A percentile compares a stretch with the other conserved stretches of the same genome.
Evolutionary conservation across 2,329 filamentous ascomycete genomes (phyloP).

Genomic region (Fusarium robinianum): DNA sequence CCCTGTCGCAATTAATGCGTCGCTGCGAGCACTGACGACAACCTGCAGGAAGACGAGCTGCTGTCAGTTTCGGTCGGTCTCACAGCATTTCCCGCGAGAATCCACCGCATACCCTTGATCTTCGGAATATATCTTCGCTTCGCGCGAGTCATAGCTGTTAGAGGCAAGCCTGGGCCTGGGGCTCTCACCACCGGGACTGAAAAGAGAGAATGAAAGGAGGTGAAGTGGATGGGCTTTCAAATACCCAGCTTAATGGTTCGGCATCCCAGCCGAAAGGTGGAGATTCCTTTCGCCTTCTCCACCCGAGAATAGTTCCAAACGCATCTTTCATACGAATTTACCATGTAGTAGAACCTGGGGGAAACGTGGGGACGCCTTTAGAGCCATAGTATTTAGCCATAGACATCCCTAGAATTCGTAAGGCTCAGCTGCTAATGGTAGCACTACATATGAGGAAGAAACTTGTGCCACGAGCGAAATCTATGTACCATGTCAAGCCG

Average conservation of each 20-base stretch:
- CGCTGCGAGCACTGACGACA: slow-evolving; percentile 44
- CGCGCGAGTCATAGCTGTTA: slow-evolving; percentile 1
- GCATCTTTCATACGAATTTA: too few relatives aligned
- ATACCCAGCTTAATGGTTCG: slow-evolving; percentile 2
- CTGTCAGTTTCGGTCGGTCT: background rate
- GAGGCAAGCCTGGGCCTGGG: background rate
- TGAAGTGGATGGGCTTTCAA: background rate
- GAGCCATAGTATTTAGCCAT: too few relatives aligned
- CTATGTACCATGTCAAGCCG: too few relatives aligned
- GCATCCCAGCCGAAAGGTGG: slow-evolving; percentile 6
- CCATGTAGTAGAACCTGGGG: background rate
- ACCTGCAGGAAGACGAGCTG: slow-evolving; percentile 22
- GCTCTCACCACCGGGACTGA: background rate
- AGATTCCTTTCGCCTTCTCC: slow-evolving; percentile 1
- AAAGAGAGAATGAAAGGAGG: slow-evolving; percentile 8
- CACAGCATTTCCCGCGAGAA: background rate
- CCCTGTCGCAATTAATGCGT: slow-evolving; percentile 43
- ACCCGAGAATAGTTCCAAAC: background rate
- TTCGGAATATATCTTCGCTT: slow-evolving; percentile 27
- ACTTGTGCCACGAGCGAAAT: too few relatives aligned
- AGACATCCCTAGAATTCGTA: too few relatives aligned
- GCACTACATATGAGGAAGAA: too few relatives aligned
- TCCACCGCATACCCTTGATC: slow-evolving; percentile 24
- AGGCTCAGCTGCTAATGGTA: too few relatives aligned
- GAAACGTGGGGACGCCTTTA: background rate